Evolutionary conservation across 495 filamentous ascomycete species (phyloP).

Genomic region (Tetracladium setigerum): DNA sequence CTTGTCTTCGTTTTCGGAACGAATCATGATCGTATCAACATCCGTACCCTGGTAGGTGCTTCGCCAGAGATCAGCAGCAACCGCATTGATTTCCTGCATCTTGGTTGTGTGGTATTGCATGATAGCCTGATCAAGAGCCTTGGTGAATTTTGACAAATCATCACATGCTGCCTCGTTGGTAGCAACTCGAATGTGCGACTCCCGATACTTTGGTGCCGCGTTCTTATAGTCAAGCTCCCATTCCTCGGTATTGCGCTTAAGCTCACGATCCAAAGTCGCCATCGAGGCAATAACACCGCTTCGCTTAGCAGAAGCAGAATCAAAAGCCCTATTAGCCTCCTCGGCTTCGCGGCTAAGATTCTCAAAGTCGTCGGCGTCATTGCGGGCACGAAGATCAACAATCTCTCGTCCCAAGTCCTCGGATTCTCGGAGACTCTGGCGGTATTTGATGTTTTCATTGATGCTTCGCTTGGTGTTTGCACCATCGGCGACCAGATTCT

Average conservation of each 20-base stretch:
- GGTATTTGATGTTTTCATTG: constrained; percentile 77
- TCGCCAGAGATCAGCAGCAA: constrained; percentile 92
- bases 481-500: constrained; percentile 67
- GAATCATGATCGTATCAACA: constrained; percentile 92
- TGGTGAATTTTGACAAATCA: constrained; percentile 72
- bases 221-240: constrained; percentile 84
- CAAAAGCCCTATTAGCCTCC: constrained; percentile 50
- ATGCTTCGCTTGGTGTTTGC: constrained; percentile 75
- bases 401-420: constrained; percentile 63
- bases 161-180: constrained; percentile 89
- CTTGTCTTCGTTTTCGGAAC: constrained; percentile 70
- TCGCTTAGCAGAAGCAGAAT: constrained; percentile 43
- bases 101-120: constrained; percentile 93
- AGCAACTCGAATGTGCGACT: constrained; percentile 83
- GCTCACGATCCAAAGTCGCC: constrained; percentile 73
- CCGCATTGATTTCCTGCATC: constrained; percentile 98
- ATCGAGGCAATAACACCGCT: constrained; percentile 59
- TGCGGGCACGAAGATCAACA: constrained; percentile 65
- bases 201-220: constrained; percentile 74
- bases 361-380: constrained; percentile 74
- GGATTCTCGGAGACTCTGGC: constrained; percentile 60
- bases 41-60: constrained; percentile 95
- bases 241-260: constrained; percentile 59
- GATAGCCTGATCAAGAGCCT: constrained; percentile 86
- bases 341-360: constrained; percentile 62